A percentile compares a stretch with the other conserved stretches of the same genome.
phyloP scores from a whole-genome alignment of 768 basidiomycete genomes.

The Russula abietina region DNA sequence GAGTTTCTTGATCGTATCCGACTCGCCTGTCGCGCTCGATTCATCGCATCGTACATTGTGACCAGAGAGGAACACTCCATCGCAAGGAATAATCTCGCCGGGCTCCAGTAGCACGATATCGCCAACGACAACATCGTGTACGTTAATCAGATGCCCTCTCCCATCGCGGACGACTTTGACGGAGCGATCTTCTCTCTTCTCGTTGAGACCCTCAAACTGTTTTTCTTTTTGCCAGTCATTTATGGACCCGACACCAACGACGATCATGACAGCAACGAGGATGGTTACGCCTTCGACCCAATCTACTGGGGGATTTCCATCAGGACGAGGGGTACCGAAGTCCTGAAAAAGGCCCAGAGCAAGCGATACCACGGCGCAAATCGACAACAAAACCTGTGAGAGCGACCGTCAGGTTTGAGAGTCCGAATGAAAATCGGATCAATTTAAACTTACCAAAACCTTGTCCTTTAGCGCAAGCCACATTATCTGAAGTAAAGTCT shows the following conservation, averaged over 20 bases:
- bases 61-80: conserved; percentile 85
- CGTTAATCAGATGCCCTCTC: conserved; percentile 29
- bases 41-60: too few relatives aligned
- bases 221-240: too few relatives aligned
- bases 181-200: conserved; percentile 90
- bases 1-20: conserved; percentile 80
- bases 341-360: too few relatives aligned
- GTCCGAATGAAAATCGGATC: too few relatives aligned
- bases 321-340: too few relatives aligned
- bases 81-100: conserved; percentile 93
- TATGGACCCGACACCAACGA: conserved; percentile 84
- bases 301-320: too few relatives aligned
- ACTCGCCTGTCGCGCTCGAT: too few relatives aligned
- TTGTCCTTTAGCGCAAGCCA: too few relatives aligned
- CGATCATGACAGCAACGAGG: conserved; percentile 67
- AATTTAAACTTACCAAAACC: too few relatives aligned
- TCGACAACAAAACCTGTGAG: conserved; percentile 77
- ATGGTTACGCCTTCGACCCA: too few relatives aligned
- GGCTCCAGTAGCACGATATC: conserved; percentile 90
- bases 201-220: too few relatives aligned
- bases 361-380: conserved; percentile 90
- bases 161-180: conserved; percentile 55
- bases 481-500: too few relatives aligned
- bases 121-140: conserved; percentile 85
- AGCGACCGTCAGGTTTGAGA: conserved; percentile 31